These are phyloP conservation scores for Aspergillus cejpii DNA, from an alignment of 2,329 filamentous ascomycete genomes.

Conservation along the genomic window DNA sequence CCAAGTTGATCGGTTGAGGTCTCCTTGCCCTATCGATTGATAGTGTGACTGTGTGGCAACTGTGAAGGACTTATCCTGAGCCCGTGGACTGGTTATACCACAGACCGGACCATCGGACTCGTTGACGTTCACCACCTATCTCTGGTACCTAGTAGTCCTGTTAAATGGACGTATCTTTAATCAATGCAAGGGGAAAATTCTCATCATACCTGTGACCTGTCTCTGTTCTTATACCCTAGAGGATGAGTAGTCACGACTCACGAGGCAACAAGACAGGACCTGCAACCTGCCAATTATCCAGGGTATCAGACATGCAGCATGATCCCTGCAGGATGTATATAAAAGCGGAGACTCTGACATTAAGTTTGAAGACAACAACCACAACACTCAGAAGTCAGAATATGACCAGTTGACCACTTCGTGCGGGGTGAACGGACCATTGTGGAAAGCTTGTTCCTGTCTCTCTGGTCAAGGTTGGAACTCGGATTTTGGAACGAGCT, in stretches of 20 bases:
- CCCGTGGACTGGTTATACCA: neutral
- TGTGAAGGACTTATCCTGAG: neutral
- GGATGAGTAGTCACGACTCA: too few relatives aligned
- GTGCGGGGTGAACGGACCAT: neutral
- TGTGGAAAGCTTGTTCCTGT: conserved; percentile 1
- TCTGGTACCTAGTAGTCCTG: neutral
- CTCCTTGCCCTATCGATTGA: too few relatives aligned
- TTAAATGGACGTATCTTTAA: neutral
- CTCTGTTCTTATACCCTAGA: too few relatives aligned
- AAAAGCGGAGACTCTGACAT: neutral
- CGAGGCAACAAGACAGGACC: too few relatives aligned
- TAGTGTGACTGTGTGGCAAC: too few relatives aligned
- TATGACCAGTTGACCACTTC: neutral
- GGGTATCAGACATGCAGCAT: too few relatives aligned
- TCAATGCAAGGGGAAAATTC: neutral
- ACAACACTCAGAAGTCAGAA: too few relatives aligned
- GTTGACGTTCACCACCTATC: neutral
- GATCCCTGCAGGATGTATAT: neutral
- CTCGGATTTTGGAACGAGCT: neutral
- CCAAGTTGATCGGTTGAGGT: too few relatives aligned
- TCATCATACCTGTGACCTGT: too few relatives aligned
- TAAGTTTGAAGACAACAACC: neutral
- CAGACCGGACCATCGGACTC: neutral
- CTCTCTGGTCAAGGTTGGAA: neutral
- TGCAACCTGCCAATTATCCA: too few relatives aligned